Evolutionary conservation across 2,329 filamentous ascomycete species (phyloP), one percentile per base, ranked within the genome.

Genomic region (Cladophialophora bantiana): DNA sequence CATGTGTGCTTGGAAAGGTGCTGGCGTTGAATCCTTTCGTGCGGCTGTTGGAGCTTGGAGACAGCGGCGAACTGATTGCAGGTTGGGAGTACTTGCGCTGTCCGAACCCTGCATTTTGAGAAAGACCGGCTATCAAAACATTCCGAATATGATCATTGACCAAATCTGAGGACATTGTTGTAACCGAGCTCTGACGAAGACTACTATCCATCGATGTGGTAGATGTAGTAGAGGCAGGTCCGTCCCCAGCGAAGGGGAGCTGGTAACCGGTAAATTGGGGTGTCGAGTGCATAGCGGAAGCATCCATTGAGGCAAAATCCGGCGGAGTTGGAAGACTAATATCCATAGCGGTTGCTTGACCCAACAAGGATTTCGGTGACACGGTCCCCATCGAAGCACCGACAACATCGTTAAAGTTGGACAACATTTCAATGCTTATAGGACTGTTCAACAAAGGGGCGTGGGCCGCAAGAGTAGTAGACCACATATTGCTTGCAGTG

Each of bases 301-400:
- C 89, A 79, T 90, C 93, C 79, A 93, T 83, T 69, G 90, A 89
- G 76, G 85, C 89, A 82, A 94, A 85, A 68, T 90, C 87, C 70
- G 91, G 90, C 68, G 92, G 90, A 34, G 91, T 91, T 70, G 92
- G 90, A 75, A 96, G 90, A 92, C 72, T 88, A 85, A 77, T 95
- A 91, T 77, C 78, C 77, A 72, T 87, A 84, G 74, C 86, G 10
- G 63, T 64, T 54, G 60, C 88, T 78, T 92, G 90, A 73, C 89
- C 87, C 76, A 88, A 83, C 52, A 91, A 79, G 70, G 90, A 90
- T 77, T 93, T 91, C 56, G 93, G 91, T 68, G 93, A 94, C 66
- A 94, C 83, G 12, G 90, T 91, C 69, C 88, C 88, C 57, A 88
- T 86, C 70, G 86, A 87, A 55, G 65, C 66, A 72, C 91, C 83